These are phyloP conservation scores for Lachnellula arida DNA, from an alignment of 2,329 filamentous ascomycete genomes.

Conservation along the genomic window DNA sequence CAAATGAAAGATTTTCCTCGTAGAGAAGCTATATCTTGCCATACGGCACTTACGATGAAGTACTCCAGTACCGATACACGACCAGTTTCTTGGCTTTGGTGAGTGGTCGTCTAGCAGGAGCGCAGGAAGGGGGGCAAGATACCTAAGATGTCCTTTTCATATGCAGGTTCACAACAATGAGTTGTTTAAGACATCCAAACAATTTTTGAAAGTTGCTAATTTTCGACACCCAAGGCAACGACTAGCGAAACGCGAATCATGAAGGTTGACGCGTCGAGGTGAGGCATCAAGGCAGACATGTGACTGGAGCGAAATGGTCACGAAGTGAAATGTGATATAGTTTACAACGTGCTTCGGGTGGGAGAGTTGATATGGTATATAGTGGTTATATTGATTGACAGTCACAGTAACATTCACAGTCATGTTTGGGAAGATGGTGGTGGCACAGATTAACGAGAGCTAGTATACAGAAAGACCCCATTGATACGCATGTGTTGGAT, in stretches of 20 bases:
- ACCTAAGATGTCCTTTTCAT: no score
- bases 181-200: neutral
- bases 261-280: constrained; percentile 6
- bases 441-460: constrained; percentile 24
- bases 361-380: no score
- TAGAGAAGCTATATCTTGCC: neutral
- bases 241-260: neutral
- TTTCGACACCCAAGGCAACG: neutral
- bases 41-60: no score
- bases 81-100: no score
- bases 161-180: no score
- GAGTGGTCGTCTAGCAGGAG: no score
- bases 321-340: no score
- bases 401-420: neutral
- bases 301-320: neutral
- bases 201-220: neutral
- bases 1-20: no score
- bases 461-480: constrained; percentile 31
- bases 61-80: no score
- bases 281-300: constrained; percentile 18
- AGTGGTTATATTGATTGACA: no score
- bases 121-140: no score
- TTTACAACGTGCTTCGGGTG: no score
- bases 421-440: constrained; percentile 1
- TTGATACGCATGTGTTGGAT: constrained; percentile 20